A percentile compares a stretch with the other conserved stretches of the same genome.
phyloP scores from a whole-genome alignment of 805 yeast genomes.

The Saturnispora kantuleensis region DNA sequence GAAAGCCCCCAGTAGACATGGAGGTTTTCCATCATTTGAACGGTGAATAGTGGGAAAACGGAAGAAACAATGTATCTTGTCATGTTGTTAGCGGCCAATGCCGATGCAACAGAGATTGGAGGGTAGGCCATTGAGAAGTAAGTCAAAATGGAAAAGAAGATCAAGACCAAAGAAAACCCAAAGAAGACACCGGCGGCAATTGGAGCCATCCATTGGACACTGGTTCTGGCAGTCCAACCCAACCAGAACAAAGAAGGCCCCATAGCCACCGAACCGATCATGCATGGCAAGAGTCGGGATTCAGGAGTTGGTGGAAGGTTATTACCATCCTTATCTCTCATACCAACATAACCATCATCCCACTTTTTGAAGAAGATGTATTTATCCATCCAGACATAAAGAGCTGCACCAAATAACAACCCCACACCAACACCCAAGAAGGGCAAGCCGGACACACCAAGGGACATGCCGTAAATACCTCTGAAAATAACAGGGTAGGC shows the following conservation, averaged over 20 bases:
- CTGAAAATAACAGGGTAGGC: conserved; percentile 68
- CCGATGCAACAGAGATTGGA: conserved; percentile 72
- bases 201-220: conserved; percentile 71
- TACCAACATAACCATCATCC: conserved; percentile 50
- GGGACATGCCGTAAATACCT: conserved; percentile 49
- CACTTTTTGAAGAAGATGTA: conserved; percentile 42
- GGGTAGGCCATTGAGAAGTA: conserved; percentile 68
- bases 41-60: conserved; percentile 75
- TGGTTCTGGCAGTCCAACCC: conserved; percentile 59
- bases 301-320: conserved; percentile 50
- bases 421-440: conserved; percentile 70
- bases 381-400: conserved; percentile 43
- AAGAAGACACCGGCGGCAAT: conserved; percentile 68
- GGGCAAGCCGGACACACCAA: conserved; percentile 58
- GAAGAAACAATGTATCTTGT: conserved; percentile 67
- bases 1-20: conserved; percentile 76
- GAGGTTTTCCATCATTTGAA: conserved; percentile 69
- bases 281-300: conserved; percentile 46
- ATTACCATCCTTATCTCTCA: conserved; percentile 49
- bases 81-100: conserved; percentile 80
- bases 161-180: conserved; percentile 63
- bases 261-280: conserved; percentile 56
- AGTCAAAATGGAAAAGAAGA: conserved; percentile 60
- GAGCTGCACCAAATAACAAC: conserved; percentile 41
- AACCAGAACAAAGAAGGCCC: conserved; percentile 72